A percentile compares a stretch with the other conserved stretches of the same genome.
Evolutionary conservation across 2,329 filamentous ascomycete species (phyloP).

Genomic region (Fusarium sp.): DNA sequence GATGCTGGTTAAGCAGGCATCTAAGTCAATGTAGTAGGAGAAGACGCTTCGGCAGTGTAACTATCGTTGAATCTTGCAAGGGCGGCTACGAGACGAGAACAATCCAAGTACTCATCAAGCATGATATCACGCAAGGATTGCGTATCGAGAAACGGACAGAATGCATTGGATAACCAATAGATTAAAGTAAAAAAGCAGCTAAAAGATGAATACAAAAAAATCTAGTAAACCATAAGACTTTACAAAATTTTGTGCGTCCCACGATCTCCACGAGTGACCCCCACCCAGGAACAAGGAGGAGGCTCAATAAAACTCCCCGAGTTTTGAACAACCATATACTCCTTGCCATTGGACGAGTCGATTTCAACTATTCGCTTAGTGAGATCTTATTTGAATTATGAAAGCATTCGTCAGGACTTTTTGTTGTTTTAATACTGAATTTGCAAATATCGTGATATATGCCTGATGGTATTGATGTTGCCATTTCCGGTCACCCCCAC

Average conservation of each 20-base stretch:
- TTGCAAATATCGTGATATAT: slow-evolving; percentile 9
- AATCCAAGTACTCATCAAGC: background rate
- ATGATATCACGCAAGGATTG: slow-evolving; percentile 1
- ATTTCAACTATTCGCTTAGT: background rate
- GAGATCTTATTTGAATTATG: background rate
- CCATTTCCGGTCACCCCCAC: background rate
- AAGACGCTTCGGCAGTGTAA: slow-evolving; percentile 13
- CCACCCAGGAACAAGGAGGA: background rate
- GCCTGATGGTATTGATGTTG: slow-evolving; percentile 16
- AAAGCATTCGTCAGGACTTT: background rate
- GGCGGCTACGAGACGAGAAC: background rate
- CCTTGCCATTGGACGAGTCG: background rate
- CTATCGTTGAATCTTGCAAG: background rate
- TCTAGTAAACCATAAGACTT: background rate
- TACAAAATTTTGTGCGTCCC: background rate
- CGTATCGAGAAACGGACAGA: background rate
- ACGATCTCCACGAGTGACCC: background rate
- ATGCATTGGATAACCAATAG: background rate
- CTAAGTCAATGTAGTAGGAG: background rate
- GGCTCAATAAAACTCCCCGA: background rate
- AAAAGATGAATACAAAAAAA: background rate
- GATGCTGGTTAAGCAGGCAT: background rate
- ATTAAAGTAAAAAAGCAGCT: background rate
- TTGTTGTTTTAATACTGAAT: background rate
- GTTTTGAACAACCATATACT: background rate